Percentiles rank a stretch among this genome's conserved stretches.
Conservation (phyloP, 345 rosid genomes). For the Boechera divaricarpa region DNA sequence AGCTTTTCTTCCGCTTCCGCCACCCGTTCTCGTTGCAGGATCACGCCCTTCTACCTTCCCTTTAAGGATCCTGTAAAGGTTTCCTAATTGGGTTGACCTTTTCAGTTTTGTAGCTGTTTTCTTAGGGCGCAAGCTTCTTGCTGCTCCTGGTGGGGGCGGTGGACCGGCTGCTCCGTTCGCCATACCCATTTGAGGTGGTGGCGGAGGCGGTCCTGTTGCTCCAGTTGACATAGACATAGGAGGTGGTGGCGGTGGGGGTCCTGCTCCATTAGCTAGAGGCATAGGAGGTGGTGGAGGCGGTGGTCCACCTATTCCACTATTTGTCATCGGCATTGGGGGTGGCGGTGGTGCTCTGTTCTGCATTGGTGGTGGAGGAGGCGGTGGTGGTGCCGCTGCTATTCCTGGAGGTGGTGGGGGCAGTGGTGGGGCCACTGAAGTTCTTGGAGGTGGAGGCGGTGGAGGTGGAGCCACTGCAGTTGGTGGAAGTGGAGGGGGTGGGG, state of each 20-base stretch:
- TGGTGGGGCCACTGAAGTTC: background rate
- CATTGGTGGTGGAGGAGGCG: constrained; percentile 33
- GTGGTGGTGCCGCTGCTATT: constrained; percentile 20
- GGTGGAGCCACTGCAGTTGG: background rate
- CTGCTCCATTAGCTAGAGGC: constrained; percentile 45
- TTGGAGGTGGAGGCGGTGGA: constrained; percentile 46
- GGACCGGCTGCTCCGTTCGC: constrained; percentile 56
- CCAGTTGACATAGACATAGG: constrained; percentile 48
- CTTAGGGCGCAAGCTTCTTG: constrained; percentile 66
- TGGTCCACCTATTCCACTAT: constrained; percentile 37
- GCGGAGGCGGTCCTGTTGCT: constrained; percentile 60
- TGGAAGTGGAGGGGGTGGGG: constrained; percentile 40
- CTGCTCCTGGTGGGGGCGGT: constrained; percentile 72
- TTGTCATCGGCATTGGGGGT: constrained; percentile 27
- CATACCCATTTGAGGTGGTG: constrained; percentile 49
- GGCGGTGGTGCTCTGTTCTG: constrained; percentile 32
- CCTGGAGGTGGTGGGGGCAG: constrained; percentile 39
- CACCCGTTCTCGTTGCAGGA: constrained; percentile 44
- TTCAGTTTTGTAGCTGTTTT: constrained; percentile 74
- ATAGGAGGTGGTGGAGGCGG: constrained; percentile 54
- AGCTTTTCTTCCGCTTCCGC: constrained; percentile 49
- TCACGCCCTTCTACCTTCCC: constrained; percentile 78
- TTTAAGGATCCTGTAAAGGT: constrained; percentile 71
- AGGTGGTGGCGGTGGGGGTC: constrained; percentile 78
- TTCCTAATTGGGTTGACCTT: constrained; percentile 81